Conservation (phyloP, 345 rosid species). For the Iberis pinnata region DNA sequence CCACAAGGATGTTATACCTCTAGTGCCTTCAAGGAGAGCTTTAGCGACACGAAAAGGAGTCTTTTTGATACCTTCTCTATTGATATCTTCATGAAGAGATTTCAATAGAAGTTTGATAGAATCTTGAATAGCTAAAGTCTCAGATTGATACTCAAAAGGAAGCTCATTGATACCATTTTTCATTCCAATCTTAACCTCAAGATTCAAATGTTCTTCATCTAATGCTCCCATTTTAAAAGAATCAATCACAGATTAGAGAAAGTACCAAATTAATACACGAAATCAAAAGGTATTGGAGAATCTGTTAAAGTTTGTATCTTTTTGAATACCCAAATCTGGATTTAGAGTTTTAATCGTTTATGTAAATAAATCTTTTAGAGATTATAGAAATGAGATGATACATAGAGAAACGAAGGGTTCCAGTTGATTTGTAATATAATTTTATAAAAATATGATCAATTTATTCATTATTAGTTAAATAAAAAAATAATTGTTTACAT, state of each 20-base stretch:
- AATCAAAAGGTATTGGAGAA: too few species aligned
- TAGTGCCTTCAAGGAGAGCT: constrained; percentile 69
- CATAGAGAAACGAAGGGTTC: too few species aligned
- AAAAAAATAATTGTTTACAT: too few species aligned
- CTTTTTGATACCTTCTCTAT: constrained; percentile 68
- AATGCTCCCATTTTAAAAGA: constrained; percentile 51
- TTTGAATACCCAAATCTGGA: too few species aligned
- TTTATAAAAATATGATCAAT: too few species aligned
- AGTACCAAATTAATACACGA: too few species aligned
- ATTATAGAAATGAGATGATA: too few species aligned
- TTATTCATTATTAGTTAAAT: too few species aligned
- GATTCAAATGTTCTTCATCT: constrained; percentile 51
- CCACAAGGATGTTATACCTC: constrained; percentile 33
- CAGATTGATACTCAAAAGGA: constrained; percentile 42
- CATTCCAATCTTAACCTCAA: constrained; percentile 48
- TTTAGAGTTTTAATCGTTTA: too few species aligned
- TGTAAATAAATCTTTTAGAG: too few species aligned
- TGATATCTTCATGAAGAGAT: constrained; percentile 66
- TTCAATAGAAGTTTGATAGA: constrained; percentile 67
- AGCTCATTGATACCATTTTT: constrained; percentile 32
- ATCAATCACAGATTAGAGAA: not conserved
- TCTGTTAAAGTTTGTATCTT: too few species aligned
- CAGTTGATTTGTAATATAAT: too few species aligned
- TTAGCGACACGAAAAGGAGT: constrained; percentile 87
- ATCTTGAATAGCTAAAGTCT: constrained; percentile 50